phyloP scores from a whole-genome alignment of 441 rosid genomes.

The Brassica hybrid region DNA sequence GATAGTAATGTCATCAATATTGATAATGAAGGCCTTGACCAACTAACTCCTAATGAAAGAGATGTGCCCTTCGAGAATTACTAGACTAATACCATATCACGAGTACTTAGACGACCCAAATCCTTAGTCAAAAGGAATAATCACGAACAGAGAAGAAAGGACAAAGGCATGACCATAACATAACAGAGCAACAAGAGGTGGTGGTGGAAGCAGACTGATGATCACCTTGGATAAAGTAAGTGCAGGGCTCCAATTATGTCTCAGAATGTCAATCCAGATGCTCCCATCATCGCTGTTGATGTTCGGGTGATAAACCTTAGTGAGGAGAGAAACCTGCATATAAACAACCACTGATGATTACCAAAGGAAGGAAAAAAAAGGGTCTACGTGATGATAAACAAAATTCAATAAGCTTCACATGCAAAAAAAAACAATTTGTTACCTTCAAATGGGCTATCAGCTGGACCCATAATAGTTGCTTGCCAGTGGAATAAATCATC shows the following conservation, averaged over 20 bases:
- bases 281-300: constrained; percentile 92
- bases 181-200: neutral
- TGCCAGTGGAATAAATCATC: constrained; percentile 97
- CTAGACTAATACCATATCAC: neutral
- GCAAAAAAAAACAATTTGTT: constrained; percentile 14
- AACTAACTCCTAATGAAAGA: too few relatives aligned
- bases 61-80: neutral
- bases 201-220: neutral
- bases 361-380: neutral
- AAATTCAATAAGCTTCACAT: neutral
- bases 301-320: constrained; percentile 89
- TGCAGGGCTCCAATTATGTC: constrained; percentile 92
- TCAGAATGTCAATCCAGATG: constrained; percentile 89
- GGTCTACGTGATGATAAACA: constrained; percentile 1
- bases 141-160: neutral
- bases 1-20: constrained; percentile 7
- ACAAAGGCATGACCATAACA: neutral
- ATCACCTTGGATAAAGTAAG: constrained; percentile 87
- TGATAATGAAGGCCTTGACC: neutral
- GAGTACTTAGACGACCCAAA: neutral
- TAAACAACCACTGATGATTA: neutral
- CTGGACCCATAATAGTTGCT: constrained; percentile 94
- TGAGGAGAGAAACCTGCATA: constrained; percentile 74
- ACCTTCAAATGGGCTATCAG: constrained; percentile 92
- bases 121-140: neutral